phyloP scores from a whole-genome alignment of 2,329 filamentous ascomycete species.

The Aspergillus clavatus region DNA sequence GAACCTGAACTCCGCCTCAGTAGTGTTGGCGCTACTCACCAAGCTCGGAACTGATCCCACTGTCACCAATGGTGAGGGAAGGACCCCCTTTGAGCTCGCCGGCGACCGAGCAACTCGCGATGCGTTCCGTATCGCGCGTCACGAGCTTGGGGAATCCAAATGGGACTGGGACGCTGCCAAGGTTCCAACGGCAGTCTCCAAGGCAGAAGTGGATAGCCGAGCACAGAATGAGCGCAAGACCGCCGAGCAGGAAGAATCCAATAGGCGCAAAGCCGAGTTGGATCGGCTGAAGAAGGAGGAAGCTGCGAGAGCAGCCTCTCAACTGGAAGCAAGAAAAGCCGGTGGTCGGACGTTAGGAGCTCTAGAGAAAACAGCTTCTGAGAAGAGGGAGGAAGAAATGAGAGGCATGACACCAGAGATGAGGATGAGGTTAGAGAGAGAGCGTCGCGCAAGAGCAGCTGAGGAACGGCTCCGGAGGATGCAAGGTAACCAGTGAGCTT shows the following conservation, averaged over 20 bases:
- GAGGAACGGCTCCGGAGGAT: constrained; percentile 77
- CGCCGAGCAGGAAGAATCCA: constrained; percentile 62
- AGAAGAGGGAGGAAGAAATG: constrained; percentile 76
- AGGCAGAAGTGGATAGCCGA: constrained; percentile 65
- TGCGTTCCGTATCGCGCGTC: constrained; percentile 82
- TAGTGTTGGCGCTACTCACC: constrained; percentile 71
- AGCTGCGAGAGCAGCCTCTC: constrained; percentile 30
- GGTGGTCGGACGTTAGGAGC: constrained; percentile 54
- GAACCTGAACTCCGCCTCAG: constrained; percentile 68
- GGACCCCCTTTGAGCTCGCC: constrained; percentile 78
- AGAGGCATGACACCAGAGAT: constrained; percentile 85
- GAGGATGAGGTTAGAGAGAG: constrained; percentile 75
- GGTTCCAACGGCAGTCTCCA: constrained; percentile 67
- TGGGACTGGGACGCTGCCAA: constrained; percentile 76
- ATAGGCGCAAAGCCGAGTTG: constrained; percentile 68
- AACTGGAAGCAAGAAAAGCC: constrained; percentile 48
- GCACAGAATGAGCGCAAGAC: constrained; percentile 66
- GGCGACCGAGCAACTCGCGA: constrained; percentile 83
- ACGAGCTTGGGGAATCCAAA: constrained; percentile 68
- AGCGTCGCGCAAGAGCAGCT: constrained; percentile 82
- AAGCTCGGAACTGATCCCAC: constrained; percentile 74
- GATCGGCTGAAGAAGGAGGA: constrained; percentile 66
- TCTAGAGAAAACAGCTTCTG: constrained; percentile 68
- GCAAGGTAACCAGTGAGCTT: constrained; percentile 38
- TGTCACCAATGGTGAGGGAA: constrained; percentile 66